These are phyloP conservation scores for Perkinsus marinus DNA, from an alignment of 169 alveolate species.

Conservation along the genomic window DNA sequence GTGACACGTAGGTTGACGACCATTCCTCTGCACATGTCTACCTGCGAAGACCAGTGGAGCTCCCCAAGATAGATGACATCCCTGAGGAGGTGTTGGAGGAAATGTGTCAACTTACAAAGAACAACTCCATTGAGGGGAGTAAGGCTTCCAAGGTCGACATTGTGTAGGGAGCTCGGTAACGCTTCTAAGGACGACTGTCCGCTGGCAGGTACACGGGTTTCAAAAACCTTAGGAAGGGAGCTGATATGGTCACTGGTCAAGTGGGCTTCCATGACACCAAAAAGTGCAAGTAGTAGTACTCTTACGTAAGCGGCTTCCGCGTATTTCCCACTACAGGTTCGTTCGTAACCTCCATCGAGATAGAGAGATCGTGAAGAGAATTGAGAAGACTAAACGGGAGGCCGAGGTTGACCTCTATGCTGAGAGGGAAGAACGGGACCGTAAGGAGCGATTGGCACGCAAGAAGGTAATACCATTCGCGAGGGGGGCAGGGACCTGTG, in stretches of 20 bases:
- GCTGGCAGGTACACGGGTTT: conserved; percentile 55
- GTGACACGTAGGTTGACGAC: conserved; percentile 40
- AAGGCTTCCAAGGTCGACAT: conserved; percentile 35
- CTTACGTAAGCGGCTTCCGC: background rate
- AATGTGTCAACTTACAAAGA: conserved; percentile 41
- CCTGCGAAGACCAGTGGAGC: conserved; percentile 20
- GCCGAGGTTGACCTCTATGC: conserved; percentile 2
- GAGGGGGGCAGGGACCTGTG: background rate
- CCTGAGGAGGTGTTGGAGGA: conserved; percentile 29
- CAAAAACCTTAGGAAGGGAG: conserved; percentile 35
- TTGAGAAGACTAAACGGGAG: conserved; percentile 42
- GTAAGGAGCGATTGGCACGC: background rate
- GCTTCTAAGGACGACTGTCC: conserved; percentile 2
- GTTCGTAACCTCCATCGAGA: conserved; percentile 35
- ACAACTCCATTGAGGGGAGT: conserved; percentile 33
- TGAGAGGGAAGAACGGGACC: background rate
- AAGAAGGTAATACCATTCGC: background rate
- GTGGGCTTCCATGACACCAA: background rate
- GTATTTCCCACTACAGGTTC: background rate
- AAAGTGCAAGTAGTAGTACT: background rate
- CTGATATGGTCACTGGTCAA: background rate
- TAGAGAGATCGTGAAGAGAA: conserved; percentile 36
- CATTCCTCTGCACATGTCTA: conserved; percentile 64
- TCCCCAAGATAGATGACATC: conserved; percentile 33
- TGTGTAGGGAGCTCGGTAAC: conserved; percentile 45